Percentiles rank a stretch among this genome's conserved stretches.
Evolutionary conservation across 2,329 filamentous ascomycete genomes (phyloP).

Genomic region (Pyrenochaeta sp.): DNA sequence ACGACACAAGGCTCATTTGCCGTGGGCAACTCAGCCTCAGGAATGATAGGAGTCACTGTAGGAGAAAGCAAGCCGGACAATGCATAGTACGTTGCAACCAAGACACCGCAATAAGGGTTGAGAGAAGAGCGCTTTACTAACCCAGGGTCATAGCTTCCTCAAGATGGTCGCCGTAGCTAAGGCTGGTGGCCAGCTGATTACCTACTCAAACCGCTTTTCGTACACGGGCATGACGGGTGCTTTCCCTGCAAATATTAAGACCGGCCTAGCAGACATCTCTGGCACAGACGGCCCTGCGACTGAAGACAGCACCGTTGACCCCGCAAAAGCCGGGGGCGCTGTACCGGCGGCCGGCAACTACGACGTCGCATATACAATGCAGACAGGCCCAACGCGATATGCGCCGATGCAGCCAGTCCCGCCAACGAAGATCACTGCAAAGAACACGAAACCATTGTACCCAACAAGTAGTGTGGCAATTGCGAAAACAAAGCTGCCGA

Average conservation of each 20-base stretch:
- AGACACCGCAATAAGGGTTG: neutral
- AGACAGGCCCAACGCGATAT: slow-evolving; percentile 66
- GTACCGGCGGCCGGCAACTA: slow-evolving; percentile 41
- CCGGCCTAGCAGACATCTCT: slow-evolving; percentile 46
- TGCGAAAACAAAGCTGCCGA: slow-evolving; percentile 60
- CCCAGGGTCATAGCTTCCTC: slow-evolving; percentile 33
- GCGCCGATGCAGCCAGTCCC: slow-evolving; percentile 69
- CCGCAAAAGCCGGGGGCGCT: slow-evolving; percentile 22
- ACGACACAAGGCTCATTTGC: slow-evolving; percentile 58
- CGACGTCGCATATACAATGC: slow-evolving; percentile 62
- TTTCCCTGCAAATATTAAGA: slow-evolving; percentile 57
- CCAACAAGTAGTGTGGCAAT: slow-evolving; percentile 65
- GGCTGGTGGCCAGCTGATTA: slow-evolving; percentile 64
- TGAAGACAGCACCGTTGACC: slow-evolving; percentile 30
- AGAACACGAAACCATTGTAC: slow-evolving; percentile 58
- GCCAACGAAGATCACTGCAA: slow-evolving; percentile 66
- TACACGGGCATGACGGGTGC: slow-evolving; percentile 69
- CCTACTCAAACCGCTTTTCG: slow-evolving; percentile 71
- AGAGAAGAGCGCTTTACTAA: slow-evolving; percentile 12
- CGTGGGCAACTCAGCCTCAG: slow-evolving; percentile 51
- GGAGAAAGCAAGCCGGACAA: slow-evolving; percentile 54
- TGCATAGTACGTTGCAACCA: slow-evolving; percentile 60
- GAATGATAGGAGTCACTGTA: slow-evolving; percentile 30
- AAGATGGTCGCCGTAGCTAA: slow-evolving; percentile 64
- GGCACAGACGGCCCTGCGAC: slow-evolving; percentile 40